Conservation (phyloP, 2,329 filamentous ascomycete species). For the Tolypocladium nubicola region DNA sequence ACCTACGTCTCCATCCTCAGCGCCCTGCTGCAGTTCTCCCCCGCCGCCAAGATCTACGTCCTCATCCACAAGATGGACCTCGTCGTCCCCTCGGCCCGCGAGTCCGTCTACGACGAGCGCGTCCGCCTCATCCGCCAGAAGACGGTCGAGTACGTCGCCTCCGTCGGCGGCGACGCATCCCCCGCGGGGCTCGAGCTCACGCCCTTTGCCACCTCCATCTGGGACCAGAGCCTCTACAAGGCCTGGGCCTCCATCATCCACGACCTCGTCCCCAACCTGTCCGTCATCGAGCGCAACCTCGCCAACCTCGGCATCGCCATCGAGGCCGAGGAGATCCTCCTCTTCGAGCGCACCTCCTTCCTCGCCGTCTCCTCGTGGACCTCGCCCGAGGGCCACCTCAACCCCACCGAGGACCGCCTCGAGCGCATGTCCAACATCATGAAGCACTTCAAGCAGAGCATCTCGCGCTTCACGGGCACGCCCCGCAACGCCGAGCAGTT, state of each 20-base stretch:
- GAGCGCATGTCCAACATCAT: conserved; percentile 94
- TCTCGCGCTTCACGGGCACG: conserved; percentile 65
- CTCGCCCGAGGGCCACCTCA: conserved; percentile 60
- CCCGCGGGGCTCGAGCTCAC: conserved; percentile 52
- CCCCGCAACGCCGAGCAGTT: conserved; percentile 77
- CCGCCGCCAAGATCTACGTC: conserved; percentile 76
- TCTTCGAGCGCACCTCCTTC: conserved; percentile 94
- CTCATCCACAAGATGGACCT: conserved; percentile 99
- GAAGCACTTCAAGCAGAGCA: conserved; percentile 92
- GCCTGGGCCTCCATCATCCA: conserved; percentile 98
- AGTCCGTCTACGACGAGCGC: conserved; percentile 75
- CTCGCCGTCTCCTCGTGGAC: conserved; percentile 92
- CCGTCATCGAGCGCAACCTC: conserved; percentile 78
- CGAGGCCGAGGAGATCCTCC: conserved; percentile 83
- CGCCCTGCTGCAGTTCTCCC: conserved; percentile 77
- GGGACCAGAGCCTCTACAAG: conserved; percentile 97
- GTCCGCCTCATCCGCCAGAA: conserved; percentile 67
- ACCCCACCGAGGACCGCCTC: conserved; percentile 86
- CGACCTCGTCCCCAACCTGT: conserved; percentile 88
- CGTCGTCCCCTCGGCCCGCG: conserved; percentile 68
- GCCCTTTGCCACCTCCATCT: conserved; percentile 92
- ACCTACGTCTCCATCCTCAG: conserved; percentile 87
- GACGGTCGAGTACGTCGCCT: conserved; percentile 44
- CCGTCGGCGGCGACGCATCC: conserved; percentile 19
- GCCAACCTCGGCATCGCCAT: conserved; percentile 74